Base-by-base conservation (phyloP, 2,329 filamentous ascomycete genomes). In the Trichoderma hamatum region DNA sequence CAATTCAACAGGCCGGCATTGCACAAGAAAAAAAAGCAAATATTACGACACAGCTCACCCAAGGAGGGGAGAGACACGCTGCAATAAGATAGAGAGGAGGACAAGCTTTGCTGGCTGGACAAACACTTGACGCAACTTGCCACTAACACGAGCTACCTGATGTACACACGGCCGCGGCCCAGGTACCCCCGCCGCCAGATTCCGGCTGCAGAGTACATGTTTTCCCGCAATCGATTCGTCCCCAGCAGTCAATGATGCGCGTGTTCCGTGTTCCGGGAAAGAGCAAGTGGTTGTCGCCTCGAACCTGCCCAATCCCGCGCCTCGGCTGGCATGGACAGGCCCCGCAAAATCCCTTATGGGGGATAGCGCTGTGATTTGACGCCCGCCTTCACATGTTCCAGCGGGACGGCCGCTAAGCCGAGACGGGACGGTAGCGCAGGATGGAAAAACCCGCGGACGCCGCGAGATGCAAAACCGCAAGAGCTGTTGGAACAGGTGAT, bases 361-460 rank as follows among this genome's bases (percentile, higher is more conserved):
- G 65, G 4, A 5, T 60, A 61, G 52, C 34, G 36, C 3, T 21
- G 1, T 4, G 34, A 46, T 13, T 14, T 28, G 34, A 52, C 51
- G 65, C 46, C 59, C 62, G 28, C 54, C 30, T 69, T 69, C 67
- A 69, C 67, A 64, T 69, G 67, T 52, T n/a, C 21, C 28, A 43
- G 60, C 32, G 43, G 39, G 36, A 51, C 10, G 30, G 14, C 30
- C 30, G 36, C 67, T 64, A 69, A 63, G 49, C 60, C 52, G 26
- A 56, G 60, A 56, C 16, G 30, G 26, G 66, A 28, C 19, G 19
- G 30, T 10, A n/a, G 60, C 24, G 67, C 34, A 51, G n/a, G 60
- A 34, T 24, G 30, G 30, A 26, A 36, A 43, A 64, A 39, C 67
- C 67, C 67, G 67, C 67, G 67, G 67, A 69, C 52, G 67, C 67